Evolutionary conservation across 2,329 filamentous ascomycete species (phyloP).

Genomic region (Parasarocladium wereldwijsianum): DNA sequence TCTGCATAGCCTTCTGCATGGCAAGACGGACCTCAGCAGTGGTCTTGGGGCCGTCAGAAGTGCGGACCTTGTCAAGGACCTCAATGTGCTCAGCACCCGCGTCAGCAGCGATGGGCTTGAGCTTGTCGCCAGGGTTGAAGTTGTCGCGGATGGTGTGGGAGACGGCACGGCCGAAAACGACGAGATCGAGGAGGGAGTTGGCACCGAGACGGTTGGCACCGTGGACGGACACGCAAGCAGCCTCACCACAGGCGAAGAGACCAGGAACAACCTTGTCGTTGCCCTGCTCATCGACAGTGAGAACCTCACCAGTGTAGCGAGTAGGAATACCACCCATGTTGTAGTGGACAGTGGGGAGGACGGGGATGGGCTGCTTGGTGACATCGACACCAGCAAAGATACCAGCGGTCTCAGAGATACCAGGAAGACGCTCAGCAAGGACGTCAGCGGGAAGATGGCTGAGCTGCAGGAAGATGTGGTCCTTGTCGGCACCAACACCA

Average conservation of each 20-base stretch:
- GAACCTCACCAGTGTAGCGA: constrained; percentile 90
- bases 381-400: constrained; percentile 98
- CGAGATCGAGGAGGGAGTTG: constrained; percentile 93
- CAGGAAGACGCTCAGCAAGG: constrained; percentile 88
- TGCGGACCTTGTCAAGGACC: constrained; percentile 75
- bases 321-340: constrained; percentile 99
- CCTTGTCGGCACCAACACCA: constrained; percentile 92
- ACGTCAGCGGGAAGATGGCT: constrained; percentile 87
- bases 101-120: constrained; percentile 68
- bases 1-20: constrained; percentile 99
- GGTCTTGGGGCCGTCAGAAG: constrained; percentile 67
- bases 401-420: constrained; percentile 95
- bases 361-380: constrained; percentile 90
- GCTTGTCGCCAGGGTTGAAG: constrained; percentile 68
- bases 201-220: constrained; percentile 95
- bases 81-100: constrained; percentile 79
- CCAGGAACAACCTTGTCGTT: constrained; percentile 89
- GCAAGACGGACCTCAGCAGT: constrained; percentile 77
- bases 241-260: constrained; percentile 92
- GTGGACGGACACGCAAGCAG: constrained; percentile 94
- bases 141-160: constrained; percentile 95
- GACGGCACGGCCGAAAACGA: constrained; percentile 95
- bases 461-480: constrained; percentile 96
- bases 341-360: constrained; percentile 95
- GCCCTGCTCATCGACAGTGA: constrained; percentile 73